Base-by-base conservation (phyloP, 208 protist species). In the Acanthamoeba lenticulata region DNA sequence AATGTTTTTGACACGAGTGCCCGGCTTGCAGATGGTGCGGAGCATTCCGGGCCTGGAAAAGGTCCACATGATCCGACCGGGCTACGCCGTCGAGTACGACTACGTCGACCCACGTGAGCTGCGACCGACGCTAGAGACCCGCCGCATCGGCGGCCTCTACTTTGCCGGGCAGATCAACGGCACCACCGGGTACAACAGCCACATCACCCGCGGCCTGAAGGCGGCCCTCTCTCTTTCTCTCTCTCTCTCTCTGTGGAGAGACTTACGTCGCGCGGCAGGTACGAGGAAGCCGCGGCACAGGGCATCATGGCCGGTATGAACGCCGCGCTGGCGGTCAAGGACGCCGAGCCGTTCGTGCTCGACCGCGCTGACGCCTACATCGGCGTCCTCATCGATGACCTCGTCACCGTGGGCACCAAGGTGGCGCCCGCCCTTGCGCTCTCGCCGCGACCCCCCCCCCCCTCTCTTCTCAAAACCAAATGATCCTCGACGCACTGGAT, bases 61-160 rank as follows among this genome's bases (percentile, higher is more conserved):
- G 42, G 96, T 94, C 2, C 27, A 91, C 24, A 97, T 98, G 62
- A 36, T 97, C 9, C 95, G 72, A 74, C 91, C 96, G 62, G 97
- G 97, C 24, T 98, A 98, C 83, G 97, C 96, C 6, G 97, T 99
- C 24, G 97, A 98, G 81, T 99, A 99, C 93, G 97, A 98, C 95
- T 98, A 97, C 92, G 81, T 98, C 0, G 96, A 98, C 89, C 97
- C 98, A 17, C 21, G 95, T 15, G 72, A 96, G 81, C 60, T 96
- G 11, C 79, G 44, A n/a, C 69, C 90, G 45, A 94, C 95, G 15
- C 90, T 98, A 2, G 96, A 98, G 79, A 98, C 97, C 19, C 95
- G 95, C 45, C 92, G 81, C 5, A 40, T 98, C 1, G 17, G 24
- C 9, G 96, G 97, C 29, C 88, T 98, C 0, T 98, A 95, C 93